Evolutionary conservation across 345 rosid genomes (phyloP).

Genomic region (Gossypium sturtianum): DNA sequence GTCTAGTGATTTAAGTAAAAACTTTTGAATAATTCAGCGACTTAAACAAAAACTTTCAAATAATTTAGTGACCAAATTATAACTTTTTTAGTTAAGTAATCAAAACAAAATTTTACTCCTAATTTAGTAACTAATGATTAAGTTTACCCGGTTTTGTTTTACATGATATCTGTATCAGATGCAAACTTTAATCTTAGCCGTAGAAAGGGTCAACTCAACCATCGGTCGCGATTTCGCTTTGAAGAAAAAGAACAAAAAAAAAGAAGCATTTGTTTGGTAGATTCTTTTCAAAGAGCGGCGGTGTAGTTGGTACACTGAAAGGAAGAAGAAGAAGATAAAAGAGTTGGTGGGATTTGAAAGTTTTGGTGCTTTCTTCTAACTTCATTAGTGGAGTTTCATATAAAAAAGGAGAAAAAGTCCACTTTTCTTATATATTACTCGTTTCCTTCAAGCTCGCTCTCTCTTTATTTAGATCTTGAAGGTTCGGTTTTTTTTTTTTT

Average conservation of each 20-base stretch:
- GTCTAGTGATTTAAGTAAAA: too few relatives aligned
- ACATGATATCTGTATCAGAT: too few relatives aligned
- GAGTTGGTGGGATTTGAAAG: neutral
- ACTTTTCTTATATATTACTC: neutral
- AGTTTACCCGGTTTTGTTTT: too few relatives aligned
- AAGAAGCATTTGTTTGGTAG: neutral
- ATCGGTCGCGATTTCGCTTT: slow-evolving; percentile 10
- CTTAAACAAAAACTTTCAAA: too few relatives aligned
- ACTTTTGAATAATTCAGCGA: too few relatives aligned
- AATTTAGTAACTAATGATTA: fast-evolving
- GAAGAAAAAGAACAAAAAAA: neutral
- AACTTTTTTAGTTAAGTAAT: too few relatives aligned
- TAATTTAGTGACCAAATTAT: too few relatives aligned
- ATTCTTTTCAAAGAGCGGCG: slow-evolving; percentile 3
- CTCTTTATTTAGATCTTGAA: neutral
- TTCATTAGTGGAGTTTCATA: slow-evolving; percentile 18
- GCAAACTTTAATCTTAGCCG: neutral
- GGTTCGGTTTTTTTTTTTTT: neutral
- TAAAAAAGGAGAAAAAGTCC: neutral
- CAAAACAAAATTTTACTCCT: too few relatives aligned
- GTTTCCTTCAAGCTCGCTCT: neutral
- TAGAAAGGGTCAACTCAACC: neutral
- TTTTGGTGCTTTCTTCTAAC: slow-evolving; percentile 5
- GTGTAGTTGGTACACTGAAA: slow-evolving; percentile 3
- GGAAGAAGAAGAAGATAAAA: neutral